Evolutionary conservation across 2,329 filamentous ascomycete genomes (phyloP).

Genomic region (Diaporthe eres): DNA sequence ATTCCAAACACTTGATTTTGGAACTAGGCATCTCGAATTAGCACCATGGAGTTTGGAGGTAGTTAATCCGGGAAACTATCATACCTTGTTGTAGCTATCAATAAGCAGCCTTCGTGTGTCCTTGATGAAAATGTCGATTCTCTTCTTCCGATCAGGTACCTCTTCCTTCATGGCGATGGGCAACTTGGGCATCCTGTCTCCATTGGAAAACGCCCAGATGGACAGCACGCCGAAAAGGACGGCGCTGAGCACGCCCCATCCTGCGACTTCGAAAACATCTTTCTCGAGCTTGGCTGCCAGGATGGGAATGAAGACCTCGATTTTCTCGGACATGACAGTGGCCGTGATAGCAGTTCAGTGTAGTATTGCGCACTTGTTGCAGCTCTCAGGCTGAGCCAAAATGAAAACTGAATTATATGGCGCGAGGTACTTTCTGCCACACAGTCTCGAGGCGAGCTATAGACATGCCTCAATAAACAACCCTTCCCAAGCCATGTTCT

Average conservation of each 20-base stretch:
- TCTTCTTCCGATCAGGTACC: not conserved
- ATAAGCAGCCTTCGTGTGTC: conserved; percentile 3
- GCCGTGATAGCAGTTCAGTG: not conserved
- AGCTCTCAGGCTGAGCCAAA: not conserved
- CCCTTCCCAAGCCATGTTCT: not conserved
- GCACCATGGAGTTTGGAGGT: fast-evolving
- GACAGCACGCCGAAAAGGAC: not conserved
- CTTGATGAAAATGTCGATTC: conserved; percentile 8
- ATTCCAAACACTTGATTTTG: conserved; percentile 4
- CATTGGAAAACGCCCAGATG: not conserved
- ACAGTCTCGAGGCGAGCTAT: not conserved
- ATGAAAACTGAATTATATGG: no score
- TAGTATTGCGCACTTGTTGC: not conserved
- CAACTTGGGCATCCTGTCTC: not conserved
- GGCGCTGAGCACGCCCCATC: not conserved
- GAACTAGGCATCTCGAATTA: not conserved
- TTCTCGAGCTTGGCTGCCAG: not conserved
- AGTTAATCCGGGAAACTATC: no score
- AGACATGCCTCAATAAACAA: not conserved
- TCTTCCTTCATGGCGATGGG: conserved; percentile 3
- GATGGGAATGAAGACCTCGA: not conserved
- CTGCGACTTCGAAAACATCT: not conserved
- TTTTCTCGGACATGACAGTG: not conserved
- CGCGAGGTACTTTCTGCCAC: not conserved
- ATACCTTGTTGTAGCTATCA: conserved; percentile 9